Base-by-base conservation (phyloP, 108 stramenopile species). In the Discostella pseudostelligera region DNA sequence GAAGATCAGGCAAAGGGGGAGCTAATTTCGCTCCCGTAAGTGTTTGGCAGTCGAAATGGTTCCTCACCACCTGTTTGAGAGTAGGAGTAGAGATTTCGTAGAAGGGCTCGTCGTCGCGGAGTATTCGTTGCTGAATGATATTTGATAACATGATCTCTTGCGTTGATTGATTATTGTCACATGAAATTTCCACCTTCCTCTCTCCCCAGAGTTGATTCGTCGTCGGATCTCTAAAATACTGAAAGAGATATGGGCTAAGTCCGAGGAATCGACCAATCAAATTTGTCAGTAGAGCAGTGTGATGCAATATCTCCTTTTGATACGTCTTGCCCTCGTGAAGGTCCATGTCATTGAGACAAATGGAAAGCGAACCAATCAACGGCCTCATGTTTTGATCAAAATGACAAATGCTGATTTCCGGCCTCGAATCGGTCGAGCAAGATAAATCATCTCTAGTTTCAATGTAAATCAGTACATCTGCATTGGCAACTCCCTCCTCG, bases 11-110 rank as follows among this genome's bases (percentile, higher is more conserved):
- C 8, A 25, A 28, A 3, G 67, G 55, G 48, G 45, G 12, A 65
- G 72, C 81, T 55, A 91, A 63, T 67, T 84, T 87, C 2, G 90
- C 90, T 26, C 90, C 90, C 12, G 60, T 71, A 39, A 91, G 56
- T 7, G 60, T 53, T 67, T 91, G 86, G 59, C 90, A 91, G 56
- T 85, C 84, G 59, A 91, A 91, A 32, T 91, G 90, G 62, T 91
- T 88, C 16, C 87, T 66, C 0, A 86, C 89, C 21, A 86, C 83
- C 62, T 83, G 81, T 37, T 65, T 35, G 3, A 90, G 84, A 16
- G 83, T 85, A 7, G 89, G 89, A 19, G 86, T 84, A 21, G 87
- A 86, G 40, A 90, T 60, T 58, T 87, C 81, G 21, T 77, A 77
- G 64, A 65, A 72, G 14, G 46, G 19, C 11, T 65, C 65, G 20